These are phyloP conservation scores for Monosporascus ibericus DNA, from an alignment of 2,329 filamentous ascomycete species.

Conservation along the genomic window DNA sequence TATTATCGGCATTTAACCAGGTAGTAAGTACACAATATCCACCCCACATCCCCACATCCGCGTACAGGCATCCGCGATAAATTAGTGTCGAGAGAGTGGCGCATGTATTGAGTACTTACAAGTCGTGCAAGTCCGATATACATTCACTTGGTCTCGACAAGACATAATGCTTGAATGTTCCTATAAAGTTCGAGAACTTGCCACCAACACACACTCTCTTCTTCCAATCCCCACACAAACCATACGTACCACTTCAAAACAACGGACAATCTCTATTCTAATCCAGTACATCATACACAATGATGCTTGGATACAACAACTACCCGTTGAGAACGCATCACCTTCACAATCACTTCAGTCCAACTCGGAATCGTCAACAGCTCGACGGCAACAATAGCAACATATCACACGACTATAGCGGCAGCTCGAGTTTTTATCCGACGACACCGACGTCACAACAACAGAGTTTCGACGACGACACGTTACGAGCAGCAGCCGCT, in stretches of 20 bases:
- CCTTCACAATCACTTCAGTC: conserved; percentile 6
- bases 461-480: conserved; percentile 21
- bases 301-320: conserved; percentile 26
- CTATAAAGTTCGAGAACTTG: no score
- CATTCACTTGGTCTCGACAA: no score
- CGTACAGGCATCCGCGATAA: no score
- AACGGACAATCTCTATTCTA: background rate
- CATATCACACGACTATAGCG: background rate
- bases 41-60: no score
- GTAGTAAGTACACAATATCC: no score
- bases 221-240: no score
- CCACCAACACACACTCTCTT: no score
- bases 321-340: conserved; percentile 19
- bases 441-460: conserved; percentile 11
- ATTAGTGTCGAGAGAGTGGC: no score
- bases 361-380: conserved; percentile 3
- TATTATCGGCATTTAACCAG: no score
- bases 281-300: conserved; percentile 10
- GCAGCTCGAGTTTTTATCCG: background rate
- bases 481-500: background rate
- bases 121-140: no score
- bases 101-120: no score
- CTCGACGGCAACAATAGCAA: conserved; percentile 16
- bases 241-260: background rate
- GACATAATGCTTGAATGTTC: no score